Base-by-base conservation (phyloP, 345 rosid genomes). In the Aegle marmelos region DNA sequence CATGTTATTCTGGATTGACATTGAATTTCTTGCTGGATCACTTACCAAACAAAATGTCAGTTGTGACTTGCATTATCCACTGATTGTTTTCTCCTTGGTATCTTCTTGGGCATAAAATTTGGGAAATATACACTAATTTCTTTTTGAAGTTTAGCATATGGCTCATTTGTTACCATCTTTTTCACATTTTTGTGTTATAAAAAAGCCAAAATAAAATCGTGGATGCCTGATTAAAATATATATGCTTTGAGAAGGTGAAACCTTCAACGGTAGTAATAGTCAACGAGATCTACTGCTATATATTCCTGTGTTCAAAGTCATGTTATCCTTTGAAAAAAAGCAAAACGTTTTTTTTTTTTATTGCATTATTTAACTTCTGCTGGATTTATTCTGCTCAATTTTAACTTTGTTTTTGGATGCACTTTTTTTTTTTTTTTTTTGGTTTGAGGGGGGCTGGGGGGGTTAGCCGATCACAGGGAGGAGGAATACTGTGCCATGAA, bases 101-200 rank as follows among this genome's bases (percentile, higher is more conserved):
- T 65, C 72, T 75, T 78, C 21, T 77, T 33, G 39, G 33, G 21
- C 62, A 58, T 48, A 66, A 67, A 31, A n/a, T 57, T 77, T 24
- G 9, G 41, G 58, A 67, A 65, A 62, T 41, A 28, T 17, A 48
- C 41, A 22, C 17, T 58, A 33, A 54, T 54, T 21, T 66, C 64
- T 60, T 33, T 41, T 63, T 70, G 36, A 39, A 56, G 56, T 19
- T 53, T 53, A 30, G 22, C 19, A 30, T 64, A 33, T 59, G 22
- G 21, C 33, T 31, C 36, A 7, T 16, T 28, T 28, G 36, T 63
- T 30, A 2, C 37, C 31, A 4, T 62, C 34, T 30, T 2, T 28
- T 63, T 63, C 21, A 63, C 9, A 63, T 31, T 62, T 28, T 63
- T 63, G 7, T 63, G 22, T 63, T 13, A 0, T 63, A 63, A 31